Evolutionary conservation across 2,329 filamentous ascomycete species (phyloP).

Genomic region (Ophiostoma ulmi): DNA sequence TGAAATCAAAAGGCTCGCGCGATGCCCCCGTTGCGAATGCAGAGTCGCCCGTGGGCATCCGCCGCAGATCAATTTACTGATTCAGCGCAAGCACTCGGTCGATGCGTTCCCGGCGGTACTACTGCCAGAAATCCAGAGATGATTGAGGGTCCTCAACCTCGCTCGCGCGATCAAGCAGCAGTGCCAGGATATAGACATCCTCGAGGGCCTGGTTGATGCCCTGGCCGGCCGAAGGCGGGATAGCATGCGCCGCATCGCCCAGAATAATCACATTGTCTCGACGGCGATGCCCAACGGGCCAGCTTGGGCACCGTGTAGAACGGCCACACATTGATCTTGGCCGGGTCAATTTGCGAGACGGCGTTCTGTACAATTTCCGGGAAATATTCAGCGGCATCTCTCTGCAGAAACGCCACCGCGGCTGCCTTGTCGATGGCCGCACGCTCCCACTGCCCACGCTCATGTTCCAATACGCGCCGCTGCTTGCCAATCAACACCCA

Average conservation of each 20-base stretch:
- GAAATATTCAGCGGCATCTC: neutral
- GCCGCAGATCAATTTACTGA: conserved; percentile 21
- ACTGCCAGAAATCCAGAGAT: conserved; percentile 29
- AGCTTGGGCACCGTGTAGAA: conserved; percentile 47
- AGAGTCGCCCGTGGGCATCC: conserved; percentile 19
- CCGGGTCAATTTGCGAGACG: conserved; percentile 29
- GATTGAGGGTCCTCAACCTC: conserved; percentile 23
- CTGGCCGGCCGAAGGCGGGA: conserved; percentile 45
- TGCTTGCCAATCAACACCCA: neutral
- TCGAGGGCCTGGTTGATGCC: conserved; percentile 30
- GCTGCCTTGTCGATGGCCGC: neutral
- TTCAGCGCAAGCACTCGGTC: conserved; percentile 27
- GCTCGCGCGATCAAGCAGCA: conserved; percentile 24
- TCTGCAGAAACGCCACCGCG: neutral
- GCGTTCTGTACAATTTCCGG: neutral
- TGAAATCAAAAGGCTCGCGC: neutral
- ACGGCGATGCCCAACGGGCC: conserved; percentile 40
- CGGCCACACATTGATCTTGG: conserved; percentile 44
- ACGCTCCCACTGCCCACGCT: neutral
- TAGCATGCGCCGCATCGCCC: conserved; percentile 46
- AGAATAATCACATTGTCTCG: conserved; percentile 41
- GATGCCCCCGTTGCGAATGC: neutral
- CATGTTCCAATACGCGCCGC: neutral
- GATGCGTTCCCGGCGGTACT: conserved; percentile 29
- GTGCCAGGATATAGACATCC: conserved; percentile 27